A percentile compares a stretch with the other conserved stretches of the same genome.
Conservation (phyloP, 169 alveolate genomes). For the Eimeria falciformis region DNA sequence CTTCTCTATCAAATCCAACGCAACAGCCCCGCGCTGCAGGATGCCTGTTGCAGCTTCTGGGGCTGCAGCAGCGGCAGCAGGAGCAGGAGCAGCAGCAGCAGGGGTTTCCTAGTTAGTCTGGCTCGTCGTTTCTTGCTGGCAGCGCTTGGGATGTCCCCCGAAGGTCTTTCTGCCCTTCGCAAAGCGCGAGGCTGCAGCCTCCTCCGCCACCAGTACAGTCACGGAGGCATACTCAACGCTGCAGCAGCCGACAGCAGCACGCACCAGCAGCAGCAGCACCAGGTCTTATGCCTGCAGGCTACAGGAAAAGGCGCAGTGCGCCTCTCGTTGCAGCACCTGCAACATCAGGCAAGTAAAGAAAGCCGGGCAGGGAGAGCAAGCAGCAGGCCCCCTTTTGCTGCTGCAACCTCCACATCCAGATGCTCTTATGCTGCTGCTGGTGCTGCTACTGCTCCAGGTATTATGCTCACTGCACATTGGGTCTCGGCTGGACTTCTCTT, state of each 20-base stretch:
- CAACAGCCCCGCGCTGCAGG: slow-evolving; percentile 35
- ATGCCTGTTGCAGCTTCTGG: slow-evolving; percentile 30
- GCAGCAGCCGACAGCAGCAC: slow-evolving; percentile 24
- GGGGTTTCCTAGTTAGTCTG: neutral
- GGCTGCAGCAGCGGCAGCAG: slow-evolving; percentile 47
- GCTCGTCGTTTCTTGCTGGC: slow-evolving; percentile 26
- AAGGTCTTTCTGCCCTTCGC: neutral
- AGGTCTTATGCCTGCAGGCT: neutral
- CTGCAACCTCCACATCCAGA: neutral
- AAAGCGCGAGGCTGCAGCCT: neutral
- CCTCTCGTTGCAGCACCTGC: slow-evolving; percentile 46
- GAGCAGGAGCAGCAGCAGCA: slow-evolving; percentile 68
- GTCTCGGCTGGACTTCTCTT: neutral
- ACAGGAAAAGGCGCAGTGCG: neutral
- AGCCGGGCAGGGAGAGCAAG: neutral
- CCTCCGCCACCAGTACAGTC: neutral
- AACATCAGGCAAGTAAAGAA: slow-evolving; percentile 25
- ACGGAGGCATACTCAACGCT: neutral
- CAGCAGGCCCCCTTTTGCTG: neutral
- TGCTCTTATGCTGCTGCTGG: slow-evolving; percentile 4
- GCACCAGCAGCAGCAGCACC: neutral
- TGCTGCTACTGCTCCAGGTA: slow-evolving; percentile 6
- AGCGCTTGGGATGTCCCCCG: neutral
- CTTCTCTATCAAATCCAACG: slow-evolving; percentile 25
- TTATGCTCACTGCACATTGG: slow-evolving; percentile 35